phyloP scores from a whole-genome alignment of 352 stramenopile genomes.

The Phytophthora lateralis region DNA sequence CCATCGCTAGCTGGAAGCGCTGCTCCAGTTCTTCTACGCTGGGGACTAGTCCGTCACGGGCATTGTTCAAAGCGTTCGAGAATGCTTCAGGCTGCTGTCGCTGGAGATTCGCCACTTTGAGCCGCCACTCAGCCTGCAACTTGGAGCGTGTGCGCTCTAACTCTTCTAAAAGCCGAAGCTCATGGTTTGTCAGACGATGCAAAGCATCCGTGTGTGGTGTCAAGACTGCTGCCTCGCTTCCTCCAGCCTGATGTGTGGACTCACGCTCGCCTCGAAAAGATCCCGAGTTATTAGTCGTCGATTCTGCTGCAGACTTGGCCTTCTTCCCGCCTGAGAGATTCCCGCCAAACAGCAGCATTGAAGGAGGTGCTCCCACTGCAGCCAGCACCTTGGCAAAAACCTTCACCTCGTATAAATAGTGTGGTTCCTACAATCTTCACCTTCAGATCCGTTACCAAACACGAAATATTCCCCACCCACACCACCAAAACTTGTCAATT shows the following conservation, averaged over 20 bases:
- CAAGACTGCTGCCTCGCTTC: slow-evolving; percentile 11
- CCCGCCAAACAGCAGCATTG: slow-evolving; percentile 76
- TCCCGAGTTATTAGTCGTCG: slow-evolving; percentile 3
- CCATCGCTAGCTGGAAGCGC: slow-evolving; percentile 41
- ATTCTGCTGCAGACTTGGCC: slow-evolving; percentile 14
- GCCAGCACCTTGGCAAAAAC: neutral
- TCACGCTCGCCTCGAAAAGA: neutral
- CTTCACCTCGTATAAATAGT: slow-evolving; percentile 21
- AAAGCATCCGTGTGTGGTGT: slow-evolving; percentile 70
- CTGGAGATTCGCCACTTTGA: slow-evolving; percentile 66
- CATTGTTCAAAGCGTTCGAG: slow-evolving; percentile 22
- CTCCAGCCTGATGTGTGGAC: neutral
- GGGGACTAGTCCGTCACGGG: slow-evolving; percentile 14
- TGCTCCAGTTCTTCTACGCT: slow-evolving; percentile 49
- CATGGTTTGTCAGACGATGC: slow-evolving; percentile 77
- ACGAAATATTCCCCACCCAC: neutral
- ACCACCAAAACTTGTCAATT: slow-evolving; percentile 28
- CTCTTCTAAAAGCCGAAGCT: slow-evolving; percentile 76
- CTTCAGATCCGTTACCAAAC: slow-evolving; percentile 14
- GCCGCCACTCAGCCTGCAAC: slow-evolving; percentile 68
- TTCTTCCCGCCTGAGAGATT: slow-evolving; percentile 50
- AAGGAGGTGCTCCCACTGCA: neutral
- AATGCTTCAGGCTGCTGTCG: slow-evolving; percentile 44
- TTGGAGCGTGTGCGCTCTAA: slow-evolving; percentile 74
- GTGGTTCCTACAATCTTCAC: neutral